phyloP scores from a whole-genome alignment of 176 grass and related monocot species.

The Hyparrhenia diplandra region DNA sequence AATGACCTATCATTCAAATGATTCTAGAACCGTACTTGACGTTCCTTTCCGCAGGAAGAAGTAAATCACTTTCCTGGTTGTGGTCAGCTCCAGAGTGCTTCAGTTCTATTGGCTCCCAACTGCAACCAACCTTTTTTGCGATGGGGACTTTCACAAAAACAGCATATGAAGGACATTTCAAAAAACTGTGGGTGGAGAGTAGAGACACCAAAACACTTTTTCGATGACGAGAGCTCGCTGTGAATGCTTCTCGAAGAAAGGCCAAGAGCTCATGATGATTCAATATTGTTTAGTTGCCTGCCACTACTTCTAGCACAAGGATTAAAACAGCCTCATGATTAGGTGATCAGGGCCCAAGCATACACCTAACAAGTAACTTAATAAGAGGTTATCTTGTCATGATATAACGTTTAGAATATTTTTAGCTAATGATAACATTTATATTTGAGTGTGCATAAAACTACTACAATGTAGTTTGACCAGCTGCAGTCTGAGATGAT shows the following conservation, averaged over 20 bases:
- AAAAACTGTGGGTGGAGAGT: background rate
- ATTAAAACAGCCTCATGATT: constrained; percentile 22
- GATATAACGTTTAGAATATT: background rate
- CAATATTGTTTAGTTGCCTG: constrained; percentile 14
- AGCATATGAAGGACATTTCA: background rate
- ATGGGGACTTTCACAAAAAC: background rate
- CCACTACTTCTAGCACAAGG: constrained; percentile 2
- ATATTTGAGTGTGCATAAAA: background rate
- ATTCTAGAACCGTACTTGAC: background rate
- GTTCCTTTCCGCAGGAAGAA: background rate
- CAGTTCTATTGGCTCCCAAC: constrained; percentile 14
- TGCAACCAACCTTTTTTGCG: background rate
- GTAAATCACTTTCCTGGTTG: background rate
- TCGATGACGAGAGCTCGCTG: constrained; percentile 1
- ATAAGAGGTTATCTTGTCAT: background rate
- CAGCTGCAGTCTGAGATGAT: constrained; percentile 12
- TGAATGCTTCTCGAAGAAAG: background rate
- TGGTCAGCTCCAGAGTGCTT: background rate
- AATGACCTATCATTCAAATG: background rate
- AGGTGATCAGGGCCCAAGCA: background rate
- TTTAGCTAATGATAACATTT: background rate
- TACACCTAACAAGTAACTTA: constrained; percentile 16
- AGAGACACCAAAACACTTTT: constrained; percentile 27
- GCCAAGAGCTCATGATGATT: constrained; percentile 9
- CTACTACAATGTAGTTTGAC: constrained; percentile 1